phyloP scores from a whole-genome alignment of 768 basidiomycete species.

The Auriscalpium vulgare region DNA sequence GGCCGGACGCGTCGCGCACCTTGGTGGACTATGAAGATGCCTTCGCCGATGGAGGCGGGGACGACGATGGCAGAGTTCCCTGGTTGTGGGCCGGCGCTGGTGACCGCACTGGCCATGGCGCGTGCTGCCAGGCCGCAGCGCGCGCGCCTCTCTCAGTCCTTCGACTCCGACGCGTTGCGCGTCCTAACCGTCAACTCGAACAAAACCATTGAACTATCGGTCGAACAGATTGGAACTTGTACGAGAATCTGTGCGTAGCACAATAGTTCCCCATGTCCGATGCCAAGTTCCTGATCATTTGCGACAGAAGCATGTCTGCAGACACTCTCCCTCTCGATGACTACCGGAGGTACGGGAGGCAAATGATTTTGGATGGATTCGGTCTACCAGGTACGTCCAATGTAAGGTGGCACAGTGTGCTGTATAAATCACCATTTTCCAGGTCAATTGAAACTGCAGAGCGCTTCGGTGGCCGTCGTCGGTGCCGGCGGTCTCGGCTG shows the following conservation, averaged over 20 bases:
- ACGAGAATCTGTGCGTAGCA: too few relatives aligned
- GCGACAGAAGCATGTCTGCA: too few relatives aligned
- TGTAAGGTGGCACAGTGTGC: background rate
- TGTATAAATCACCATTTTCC: background rate
- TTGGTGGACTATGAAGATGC: conserved; percentile 31
- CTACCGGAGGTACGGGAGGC: conserved; percentile 87
- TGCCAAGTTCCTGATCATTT: too few relatives aligned
- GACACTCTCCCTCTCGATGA: conserved; percentile 38
- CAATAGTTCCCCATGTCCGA: too few relatives aligned
- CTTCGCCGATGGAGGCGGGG: conserved; percentile 20
- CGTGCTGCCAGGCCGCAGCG: too few relatives aligned
- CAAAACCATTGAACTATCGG: too few relatives aligned
- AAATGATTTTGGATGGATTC: conserved; percentile 90
- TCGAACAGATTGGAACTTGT: too few relatives aligned
- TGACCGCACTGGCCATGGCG: background rate
- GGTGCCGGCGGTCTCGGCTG: conserved; percentile 97
- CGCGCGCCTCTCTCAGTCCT: too few relatives aligned
- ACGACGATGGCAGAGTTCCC: background rate
- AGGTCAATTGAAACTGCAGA: conserved; percentile 82
- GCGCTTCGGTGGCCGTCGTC: conserved; percentile 74
- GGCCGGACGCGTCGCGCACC: conserved; percentile 18
- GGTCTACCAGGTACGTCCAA: conserved; percentile 63
- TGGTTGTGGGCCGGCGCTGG: conserved; percentile 1
- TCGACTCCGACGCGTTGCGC: background rate
- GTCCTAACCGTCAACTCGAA: background rate